phyloP scores from a whole-genome alignment of 441 rosid genomes.

The Aleurites moluccanus region DNA sequence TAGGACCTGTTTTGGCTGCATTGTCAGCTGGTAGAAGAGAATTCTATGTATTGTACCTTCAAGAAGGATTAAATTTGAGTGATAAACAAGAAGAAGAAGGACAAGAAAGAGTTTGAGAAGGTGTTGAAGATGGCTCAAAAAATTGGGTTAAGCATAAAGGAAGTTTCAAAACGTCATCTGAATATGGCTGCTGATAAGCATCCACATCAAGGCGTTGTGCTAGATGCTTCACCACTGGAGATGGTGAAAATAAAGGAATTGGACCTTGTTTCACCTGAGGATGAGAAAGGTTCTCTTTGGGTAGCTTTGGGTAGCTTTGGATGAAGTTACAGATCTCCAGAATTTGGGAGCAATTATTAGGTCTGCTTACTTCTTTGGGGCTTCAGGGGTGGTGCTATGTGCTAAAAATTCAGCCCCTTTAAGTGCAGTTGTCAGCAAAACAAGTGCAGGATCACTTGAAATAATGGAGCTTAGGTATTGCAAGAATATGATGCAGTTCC shows the following conservation, averaged over 20 bases:
- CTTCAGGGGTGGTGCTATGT: slow-evolving; percentile 79
- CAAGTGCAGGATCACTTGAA: slow-evolving; percentile 94
- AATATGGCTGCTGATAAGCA: slow-evolving; percentile 87
- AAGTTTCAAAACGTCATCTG: slow-evolving; percentile 76
- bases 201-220: slow-evolving; percentile 92
- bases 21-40: slow-evolving; percentile 72
- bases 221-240: slow-evolving; percentile 87
- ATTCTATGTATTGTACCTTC: slow-evolving; percentile 73
- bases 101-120: slow-evolving; percentile 81
- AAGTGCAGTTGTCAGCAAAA: slow-evolving; percentile 96
- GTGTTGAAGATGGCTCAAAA: slow-evolving; percentile 65
- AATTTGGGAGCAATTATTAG: slow-evolving; percentile 92
- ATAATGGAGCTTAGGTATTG: slow-evolving; percentile 93
- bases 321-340: slow-evolving; percentile 93
- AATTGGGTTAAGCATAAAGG: slow-evolving; percentile 57
- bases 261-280: slow-evolving; percentile 51
- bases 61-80: slow-evolving; percentile 78
- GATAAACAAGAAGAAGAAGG: slow-evolving; percentile 81
- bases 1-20: slow-evolving; percentile 96
- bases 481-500: slow-evolving; percentile 97
- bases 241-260: slow-evolving; percentile 74
- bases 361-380: slow-evolving; percentile 95
- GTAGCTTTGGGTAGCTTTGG: slow-evolving; percentile 84
- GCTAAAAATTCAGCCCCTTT: slow-evolving; percentile 94
- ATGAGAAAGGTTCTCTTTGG: slow-evolving; percentile 71